phyloP scores from a whole-genome alignment of 1,284 basidiomycete genomes.

The Pseudozyma thailandica region DNA sequence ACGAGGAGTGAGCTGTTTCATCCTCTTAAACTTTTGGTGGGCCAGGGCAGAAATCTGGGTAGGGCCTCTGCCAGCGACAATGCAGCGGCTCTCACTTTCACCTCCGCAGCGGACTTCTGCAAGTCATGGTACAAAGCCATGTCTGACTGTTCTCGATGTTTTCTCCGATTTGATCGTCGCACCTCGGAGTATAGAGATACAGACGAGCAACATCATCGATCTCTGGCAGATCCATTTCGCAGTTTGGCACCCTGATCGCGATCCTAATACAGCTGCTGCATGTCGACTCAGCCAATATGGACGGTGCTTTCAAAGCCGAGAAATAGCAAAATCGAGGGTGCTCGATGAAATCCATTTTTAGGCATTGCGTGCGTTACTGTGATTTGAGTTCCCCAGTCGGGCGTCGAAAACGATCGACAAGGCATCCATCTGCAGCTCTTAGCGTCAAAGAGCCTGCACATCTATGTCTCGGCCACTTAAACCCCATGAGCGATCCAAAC shows the following conservation, averaged over 20 bases:
- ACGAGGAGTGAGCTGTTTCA: not conserved
- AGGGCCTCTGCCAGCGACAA: not conserved
- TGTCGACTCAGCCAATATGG: not conserved
- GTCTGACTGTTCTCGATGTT: no score
- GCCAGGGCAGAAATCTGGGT: not conserved
- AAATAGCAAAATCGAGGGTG: not conserved
- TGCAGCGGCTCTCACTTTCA: conserved; percentile 12
- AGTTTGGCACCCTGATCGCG: no score
- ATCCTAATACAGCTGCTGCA: no score
- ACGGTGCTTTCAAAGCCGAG: not conserved
- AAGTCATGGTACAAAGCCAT: no score
- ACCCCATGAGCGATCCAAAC: no score
- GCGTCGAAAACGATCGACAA: conserved; percentile 22
- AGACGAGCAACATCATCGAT: no score
- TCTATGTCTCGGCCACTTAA: not conserved
- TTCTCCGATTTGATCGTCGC: no score
- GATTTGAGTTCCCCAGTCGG: conserved; percentile 6
- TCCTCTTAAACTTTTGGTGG: no score
- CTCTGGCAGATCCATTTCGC: not conserved
- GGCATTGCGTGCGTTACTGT: not conserved
- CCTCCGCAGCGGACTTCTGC: not conserved
- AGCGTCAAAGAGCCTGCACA: no score
- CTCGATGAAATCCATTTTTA: not conserved
- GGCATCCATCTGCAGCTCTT: no score
- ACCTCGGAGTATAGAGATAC: no score